phyloP scores from a whole-genome alignment of 805 yeast species.

The Tetrapisispora arboricola region DNA sequence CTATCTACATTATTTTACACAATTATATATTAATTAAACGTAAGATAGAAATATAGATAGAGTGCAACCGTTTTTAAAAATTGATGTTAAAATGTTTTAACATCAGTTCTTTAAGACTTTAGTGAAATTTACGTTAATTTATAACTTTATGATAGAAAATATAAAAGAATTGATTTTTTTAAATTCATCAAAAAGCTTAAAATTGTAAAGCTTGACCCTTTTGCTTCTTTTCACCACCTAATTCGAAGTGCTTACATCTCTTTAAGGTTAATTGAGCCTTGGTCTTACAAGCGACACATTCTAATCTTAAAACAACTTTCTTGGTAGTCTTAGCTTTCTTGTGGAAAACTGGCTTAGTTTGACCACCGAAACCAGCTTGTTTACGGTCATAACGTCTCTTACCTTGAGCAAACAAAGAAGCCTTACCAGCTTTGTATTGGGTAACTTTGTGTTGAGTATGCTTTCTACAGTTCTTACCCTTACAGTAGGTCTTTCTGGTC shows the following conservation, averaged over 20 bases:
- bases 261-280: conserved; percentile 95
- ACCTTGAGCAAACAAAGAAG: conserved; percentile 98
- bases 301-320: conserved; percentile 98
- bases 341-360: conserved; percentile 99
- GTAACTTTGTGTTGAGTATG: conserved; percentile 99
- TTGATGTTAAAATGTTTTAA: background rate
- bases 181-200: conserved; percentile 37
- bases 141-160: background rate
- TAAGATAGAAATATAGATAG: conserved; percentile 2
- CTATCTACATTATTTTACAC: conserved; percentile 2
- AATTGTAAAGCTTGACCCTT: conserved; percentile 99
- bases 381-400: conserved; percentile 99
- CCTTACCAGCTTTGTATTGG: conserved; percentile 99
- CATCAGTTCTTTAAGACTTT: background rate
- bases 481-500: conserved; percentile 99
- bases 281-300: conserved; percentile 97
- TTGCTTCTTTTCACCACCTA: conserved; percentile 99
- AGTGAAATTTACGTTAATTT: conserved; percentile 1
- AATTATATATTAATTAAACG: conserved; percentile 2
- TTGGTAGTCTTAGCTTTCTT: conserved; percentile 99
- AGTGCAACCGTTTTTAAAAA: conserved; percentile 4
- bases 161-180: background rate
- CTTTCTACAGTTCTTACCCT: conserved; percentile 97
- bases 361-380: conserved; percentile 99
- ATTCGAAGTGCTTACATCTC: conserved; percentile 99